phyloP scores from a whole-genome alignment of 2,329 filamentous ascomycete species.

The Penicillium janthinellum region DNA sequence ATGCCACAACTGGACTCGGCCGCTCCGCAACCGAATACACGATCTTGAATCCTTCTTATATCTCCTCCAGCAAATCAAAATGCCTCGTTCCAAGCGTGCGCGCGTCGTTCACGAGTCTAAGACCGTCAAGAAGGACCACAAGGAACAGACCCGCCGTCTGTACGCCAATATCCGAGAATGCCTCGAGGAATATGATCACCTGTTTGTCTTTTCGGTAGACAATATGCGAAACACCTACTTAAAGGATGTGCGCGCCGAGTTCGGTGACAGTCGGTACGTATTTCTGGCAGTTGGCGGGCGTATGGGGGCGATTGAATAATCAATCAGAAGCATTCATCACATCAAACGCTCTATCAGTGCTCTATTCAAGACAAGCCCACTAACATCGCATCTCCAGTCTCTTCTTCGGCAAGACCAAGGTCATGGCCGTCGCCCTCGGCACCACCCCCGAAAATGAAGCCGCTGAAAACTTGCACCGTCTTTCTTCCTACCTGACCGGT shows the following conservation, averaged over 20 bases:
- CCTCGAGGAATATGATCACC: conserved; percentile 81
- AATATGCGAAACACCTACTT: conserved; percentile 98
- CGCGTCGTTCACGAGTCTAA: conserved; percentile 88
- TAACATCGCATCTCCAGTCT: conserved; percentile 56
- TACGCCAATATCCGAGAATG: conserved; percentile 86
- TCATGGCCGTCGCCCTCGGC: conserved; percentile 95
- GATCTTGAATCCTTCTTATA: conserved; percentile 11
- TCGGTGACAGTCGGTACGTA: conserved; percentile 77
- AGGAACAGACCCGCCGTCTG: conserved; percentile 82
- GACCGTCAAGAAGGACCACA: conserved; percentile 88
- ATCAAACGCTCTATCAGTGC: not conserved
- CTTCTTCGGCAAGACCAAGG: conserved; percentile 99
- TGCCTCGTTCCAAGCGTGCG: conserved; percentile 96
- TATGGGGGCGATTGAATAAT: not conserved
- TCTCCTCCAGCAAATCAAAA: conserved; percentile 46
- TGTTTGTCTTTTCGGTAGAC: conserved; percentile 90
- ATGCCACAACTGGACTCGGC: conserved; percentile 27
- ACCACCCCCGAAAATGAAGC: conserved; percentile 74
- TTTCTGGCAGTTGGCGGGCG: too few relatives aligned
- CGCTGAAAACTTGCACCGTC: conserved; percentile 72
- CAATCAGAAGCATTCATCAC: not conserved
- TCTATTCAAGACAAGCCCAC: not conserved
- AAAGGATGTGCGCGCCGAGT: conserved; percentile 83
- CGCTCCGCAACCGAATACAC: conserved; percentile 23
- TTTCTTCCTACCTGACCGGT: conserved; percentile 71